These are phyloP conservation scores for Metroxylon sagu DNA, from an alignment of 176 grass and related monocot genomes.

Conservation along the genomic window DNA sequence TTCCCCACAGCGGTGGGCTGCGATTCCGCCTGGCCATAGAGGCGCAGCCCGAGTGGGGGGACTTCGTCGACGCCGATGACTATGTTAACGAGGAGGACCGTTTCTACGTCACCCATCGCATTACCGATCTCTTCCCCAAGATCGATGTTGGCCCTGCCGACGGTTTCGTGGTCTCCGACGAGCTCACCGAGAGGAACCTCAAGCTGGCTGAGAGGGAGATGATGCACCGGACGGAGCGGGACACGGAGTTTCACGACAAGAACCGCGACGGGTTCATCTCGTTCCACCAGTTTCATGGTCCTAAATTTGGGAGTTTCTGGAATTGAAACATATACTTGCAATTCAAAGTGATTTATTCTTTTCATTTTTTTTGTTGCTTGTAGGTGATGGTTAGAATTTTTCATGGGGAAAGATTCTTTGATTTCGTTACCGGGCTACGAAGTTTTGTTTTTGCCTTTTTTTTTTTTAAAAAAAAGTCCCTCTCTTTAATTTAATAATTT, in stretches of 20 bases:
- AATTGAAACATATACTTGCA: no score
- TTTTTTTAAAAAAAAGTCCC: no score
- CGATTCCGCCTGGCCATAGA: slow-evolving; percentile 73
- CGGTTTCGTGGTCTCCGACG: slow-evolving; percentile 38
- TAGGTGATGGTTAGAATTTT: no score
- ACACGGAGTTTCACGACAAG: slow-evolving; percentile 83
- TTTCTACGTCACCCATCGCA: slow-evolving; percentile 69
- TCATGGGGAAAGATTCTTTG: no score
- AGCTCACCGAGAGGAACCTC: slow-evolving; percentile 78
- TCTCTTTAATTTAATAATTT: no score
- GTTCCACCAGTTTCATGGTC: slow-evolving; percentile 64
- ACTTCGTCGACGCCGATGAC: slow-evolving; percentile 33
- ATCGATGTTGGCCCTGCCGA: slow-evolving; percentile 63
- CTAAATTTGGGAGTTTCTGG: no score
- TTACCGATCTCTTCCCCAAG: slow-evolving; percentile 68
- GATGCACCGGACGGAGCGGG: slow-evolving; percentile 54
- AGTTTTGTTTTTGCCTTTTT: no score
- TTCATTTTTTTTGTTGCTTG: no score
- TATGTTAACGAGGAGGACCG: slow-evolving; percentile 57
- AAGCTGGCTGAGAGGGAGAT: slow-evolving; percentile 41
- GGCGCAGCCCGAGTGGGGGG: slow-evolving; percentile 55
- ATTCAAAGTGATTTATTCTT: no score
- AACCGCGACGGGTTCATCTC: slow-evolving; percentile 60
- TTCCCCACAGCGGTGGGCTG: slow-evolving; percentile 9
- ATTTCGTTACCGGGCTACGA: no score